Base-by-base conservation (phyloP, 495 filamentous ascomycete genomes). In the Neurospora intermedia region DNA sequence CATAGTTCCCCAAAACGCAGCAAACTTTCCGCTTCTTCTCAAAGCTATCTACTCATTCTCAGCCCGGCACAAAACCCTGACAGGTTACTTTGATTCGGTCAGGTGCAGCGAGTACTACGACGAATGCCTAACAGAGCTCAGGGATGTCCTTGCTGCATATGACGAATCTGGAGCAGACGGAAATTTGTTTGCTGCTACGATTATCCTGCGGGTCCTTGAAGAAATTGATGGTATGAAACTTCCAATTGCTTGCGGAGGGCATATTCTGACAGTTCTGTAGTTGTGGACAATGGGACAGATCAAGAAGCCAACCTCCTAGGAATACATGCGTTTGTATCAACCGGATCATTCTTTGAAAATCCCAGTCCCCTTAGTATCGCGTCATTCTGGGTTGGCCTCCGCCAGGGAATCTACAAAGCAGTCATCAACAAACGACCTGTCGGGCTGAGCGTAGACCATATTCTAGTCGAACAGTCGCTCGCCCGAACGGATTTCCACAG, bases 21-120 rank as follows among this genome's bases (percentile, higher is more conserved):
- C 82, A 15, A 81, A 73, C 23, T 87, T 82, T 69, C 83, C 84
- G n/a, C 84, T 86, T 40, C 78, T 91, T 8, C 79, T 89, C 46
- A 88, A 89, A 69, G 87, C 89, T 48, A 87, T 90, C 13, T 83
- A 90, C 72, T 87, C 89, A 10, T 78, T 89, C 38, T 86, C 89
- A 3, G 85, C 86, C 3, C 80, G 86, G 13, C 88, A 91, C 76
- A 74, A 88, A 54, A 86, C 84, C 54, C 82, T 85, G 27, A 87
- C 83, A 0, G 78, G 80, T 18, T 46, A 69, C 13, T 85, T 84
- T 59, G 85, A 88, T 70, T 78, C 82, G 4, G 79, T 84, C 8
- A 81, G 83, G 16, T 84, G 85, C 2, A 83, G 85, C 69, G 77
- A 79, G 42, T 89, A 88, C 73, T 83, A 86, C 46, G 80, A 85